Evolutionary conservation across 441 rosid genomes (phyloP), one percentile per base, ranked within the genome.

Genomic region (Pelargonium australe): DNA sequence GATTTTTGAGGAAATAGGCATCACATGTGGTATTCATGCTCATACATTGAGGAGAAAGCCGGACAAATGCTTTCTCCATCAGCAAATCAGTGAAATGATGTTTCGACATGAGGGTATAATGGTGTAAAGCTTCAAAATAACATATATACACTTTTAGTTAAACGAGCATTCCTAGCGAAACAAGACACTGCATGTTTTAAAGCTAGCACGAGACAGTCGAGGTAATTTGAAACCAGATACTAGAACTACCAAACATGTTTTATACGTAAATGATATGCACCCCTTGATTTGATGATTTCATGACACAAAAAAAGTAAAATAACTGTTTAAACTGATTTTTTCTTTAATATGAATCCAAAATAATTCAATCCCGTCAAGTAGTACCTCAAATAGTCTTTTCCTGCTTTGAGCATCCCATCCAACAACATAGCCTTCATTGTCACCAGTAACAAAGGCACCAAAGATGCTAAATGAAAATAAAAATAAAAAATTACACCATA

Each of bases 381-480:
- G 55, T 81, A 92, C 96, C 93, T 92, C 96, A 25, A 72, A 77
- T 63, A 87, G 74, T 78, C 85, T 86, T 84, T 79, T 85, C 79
- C 74, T 90, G 64, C 80, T 86, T 74, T 75, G 80, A 62, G 86
- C 82, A 69, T 88, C 82, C 98, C 98, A 92, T 65, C 77, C 78
- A 19, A 65, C 77, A 28, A 88, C 82, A 63, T 83, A 77, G 31
- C 98, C 98, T 65, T 87, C 87, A 64, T 80, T 84, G 77, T 92
- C 96, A n/a, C 95, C 92, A 37, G 95, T 88, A 55, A 86, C 78
- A 78, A 92, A 86, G 72, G 81, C 69, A 76, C 88, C 88, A 64
- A 68, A 62, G 61, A 70, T 70, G 68, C 96, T 92, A 80, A 63
- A 72, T 40, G 34, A 73, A 65, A 69, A 72, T 72, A 2, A 31